phyloP scores from a whole-genome alignment of 345 rosid genomes.

The Eucalyptus albens region DNA sequence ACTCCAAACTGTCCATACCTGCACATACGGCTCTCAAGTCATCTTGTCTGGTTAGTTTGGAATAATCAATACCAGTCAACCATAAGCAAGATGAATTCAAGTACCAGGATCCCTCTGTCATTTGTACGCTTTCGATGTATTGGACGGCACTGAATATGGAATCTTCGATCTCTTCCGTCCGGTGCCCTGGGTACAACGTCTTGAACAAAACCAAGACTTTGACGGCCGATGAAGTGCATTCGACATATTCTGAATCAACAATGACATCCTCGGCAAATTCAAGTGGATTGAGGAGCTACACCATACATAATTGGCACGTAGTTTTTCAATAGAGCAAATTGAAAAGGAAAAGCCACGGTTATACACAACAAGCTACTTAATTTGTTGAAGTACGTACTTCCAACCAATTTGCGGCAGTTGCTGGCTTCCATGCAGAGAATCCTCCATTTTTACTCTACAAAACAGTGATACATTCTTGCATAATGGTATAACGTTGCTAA shows the following conservation, averaged over 20 bases:
- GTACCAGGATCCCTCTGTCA: conserved; percentile 36
- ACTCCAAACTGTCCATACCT: conserved; percentile 35
- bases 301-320: neutral
- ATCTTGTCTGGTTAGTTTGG: neutral
- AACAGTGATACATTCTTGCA: neutral
- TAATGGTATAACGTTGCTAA: too few relatives aligned
- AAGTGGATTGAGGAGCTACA: conserved; percentile 36
- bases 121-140: conserved; percentile 22
- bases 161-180: conserved; percentile 17
- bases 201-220: conserved; percentile 26
- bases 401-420: conserved; percentile 17
- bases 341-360: too few relatives aligned
- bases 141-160: conserved; percentile 10
- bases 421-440: conserved; percentile 36
- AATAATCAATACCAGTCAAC: too few relatives aligned
- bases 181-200: conserved; percentile 28
- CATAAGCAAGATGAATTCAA: neutral
- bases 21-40: neutral
- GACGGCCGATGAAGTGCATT: conserved; percentile 39
- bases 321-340: too few relatives aligned
- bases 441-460: conserved; percentile 32
- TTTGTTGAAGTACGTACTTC: conserved; percentile 1
- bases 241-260: conserved; percentile 17
- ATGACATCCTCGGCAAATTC: conserved; percentile 24
- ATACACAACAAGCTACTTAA: too few relatives aligned